Percentiles rank a stretch among this genome's conserved stretches.
Evolutionary conservation across 257 asterid species (phyloP).

Genomic region (Cynanchum wilfordii): DNA sequence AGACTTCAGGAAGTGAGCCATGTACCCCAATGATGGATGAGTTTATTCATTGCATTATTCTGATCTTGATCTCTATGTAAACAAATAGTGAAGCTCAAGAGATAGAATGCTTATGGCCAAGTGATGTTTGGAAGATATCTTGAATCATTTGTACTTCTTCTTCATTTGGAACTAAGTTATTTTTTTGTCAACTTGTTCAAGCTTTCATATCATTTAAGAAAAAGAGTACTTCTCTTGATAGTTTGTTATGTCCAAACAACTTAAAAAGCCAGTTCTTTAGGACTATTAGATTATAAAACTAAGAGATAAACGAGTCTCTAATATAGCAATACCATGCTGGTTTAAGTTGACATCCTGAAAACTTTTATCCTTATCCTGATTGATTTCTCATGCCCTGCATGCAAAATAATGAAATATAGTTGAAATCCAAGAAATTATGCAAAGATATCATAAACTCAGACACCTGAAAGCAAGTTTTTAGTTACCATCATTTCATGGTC

Average conservation of each 20-base stretch:
- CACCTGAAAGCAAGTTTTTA: neutral
- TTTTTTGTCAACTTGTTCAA: neutral
- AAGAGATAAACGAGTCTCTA: neutral
- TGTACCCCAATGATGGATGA: neutral
- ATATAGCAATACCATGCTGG: neutral
- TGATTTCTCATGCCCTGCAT: slow-evolving; percentile 12
- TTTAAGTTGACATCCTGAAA: neutral
- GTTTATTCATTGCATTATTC: neutral
- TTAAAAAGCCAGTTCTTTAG: neutral
- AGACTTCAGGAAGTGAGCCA: neutral
- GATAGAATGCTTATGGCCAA: neutral
- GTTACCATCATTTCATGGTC: slow-evolving; percentile 85
- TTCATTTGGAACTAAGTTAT: neutral
- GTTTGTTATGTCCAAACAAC: neutral
- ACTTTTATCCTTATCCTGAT: neutral
- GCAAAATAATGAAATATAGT: neutral
- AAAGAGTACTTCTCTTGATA: neutral
- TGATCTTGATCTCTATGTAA: neutral
- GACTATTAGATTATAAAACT: neutral
- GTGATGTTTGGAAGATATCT: neutral
- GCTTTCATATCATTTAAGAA: neutral
- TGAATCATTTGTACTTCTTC: neutral
- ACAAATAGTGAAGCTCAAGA: neutral
- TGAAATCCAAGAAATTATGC: neutral
- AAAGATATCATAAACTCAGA: neutral